Evolutionary conservation across 805 yeast species (phyloP).

Genomic region (Ogataea methylovora): DNA sequence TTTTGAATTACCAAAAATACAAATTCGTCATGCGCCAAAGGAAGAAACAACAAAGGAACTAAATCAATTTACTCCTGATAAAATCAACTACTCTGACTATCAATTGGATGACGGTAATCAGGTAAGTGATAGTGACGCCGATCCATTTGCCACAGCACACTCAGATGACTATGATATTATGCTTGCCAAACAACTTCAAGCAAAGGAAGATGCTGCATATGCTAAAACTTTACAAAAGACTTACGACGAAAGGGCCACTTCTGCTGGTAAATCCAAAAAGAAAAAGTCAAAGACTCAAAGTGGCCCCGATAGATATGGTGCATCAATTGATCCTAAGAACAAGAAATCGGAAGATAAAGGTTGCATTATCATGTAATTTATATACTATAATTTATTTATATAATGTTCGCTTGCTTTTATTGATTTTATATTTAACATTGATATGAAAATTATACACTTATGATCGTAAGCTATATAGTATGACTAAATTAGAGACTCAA

Average conservation of each 20-base stretch:
- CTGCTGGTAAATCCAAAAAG: too few relatives aligned
- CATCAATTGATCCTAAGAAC: background rate
- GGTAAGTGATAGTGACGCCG: conserved; percentile 18
- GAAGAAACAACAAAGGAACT: background rate
- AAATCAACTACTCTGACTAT: conserved; percentile 11
- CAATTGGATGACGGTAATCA: conserved; percentile 14
- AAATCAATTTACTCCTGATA: conserved; percentile 1
- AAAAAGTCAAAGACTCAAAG: conserved; percentile 27
- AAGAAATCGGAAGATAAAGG: background rate
- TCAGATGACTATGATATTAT: conserved; percentile 13
- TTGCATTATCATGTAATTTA: conserved; percentile 1
- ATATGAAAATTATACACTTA: too few relatives aligned
- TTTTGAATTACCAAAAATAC: conserved; percentile 31
- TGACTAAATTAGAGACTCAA: conserved; percentile 1
- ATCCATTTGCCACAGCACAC: conserved; percentile 2
- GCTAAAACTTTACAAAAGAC: conserved; percentile 20
- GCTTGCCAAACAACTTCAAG: conserved; percentile 24
- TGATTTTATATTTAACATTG: too few relatives aligned
- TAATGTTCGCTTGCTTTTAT: too few relatives aligned
- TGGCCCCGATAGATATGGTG: background rate
- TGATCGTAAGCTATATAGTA: too few relatives aligned
- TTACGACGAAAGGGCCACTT: conserved; percentile 9
- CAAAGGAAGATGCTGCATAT: conserved; percentile 23
- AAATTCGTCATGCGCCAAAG: background rate
- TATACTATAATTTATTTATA: background rate